Evolutionary conservation across 805 yeast species (phyloP), one percentile per base, ranked within the genome.

Genomic region (Wickerhamomyces sydowiorum): DNA sequence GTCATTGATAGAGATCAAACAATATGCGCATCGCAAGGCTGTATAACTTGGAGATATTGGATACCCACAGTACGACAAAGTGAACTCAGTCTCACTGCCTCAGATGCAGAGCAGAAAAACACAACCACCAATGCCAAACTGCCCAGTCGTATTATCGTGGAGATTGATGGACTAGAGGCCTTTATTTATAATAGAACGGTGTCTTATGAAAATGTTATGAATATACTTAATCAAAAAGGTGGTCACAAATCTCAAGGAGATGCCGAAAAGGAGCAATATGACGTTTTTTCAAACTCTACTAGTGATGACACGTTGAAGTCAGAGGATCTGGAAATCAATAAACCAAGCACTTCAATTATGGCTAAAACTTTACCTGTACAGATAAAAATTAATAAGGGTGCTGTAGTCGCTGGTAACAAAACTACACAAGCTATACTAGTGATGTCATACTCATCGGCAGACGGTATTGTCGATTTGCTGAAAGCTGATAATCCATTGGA

Each of bases 161-260:
- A 75, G 18, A 61, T 84, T 9, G 83, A 80, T 39, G 99, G 99
- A 1, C 55, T 86, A 3, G 99, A 93, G 59, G 62, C 85, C 36
- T 93, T 89, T 58, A 65, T 84, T 43, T 91, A 86, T 61, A 93
- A 93, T 61, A 73, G 93, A 54, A 76, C 86, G 1, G 67, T 66
- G 10, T 90, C 96, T 0, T 93, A 85, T 61, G 90, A 86, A 34
- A 71, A 70, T 40, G 74, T 86, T 14, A 51, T 80, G 50, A 71
- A 73, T 18, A 49, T 59, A 15, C 54, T 73, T n/a, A n/a, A 17
- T 53, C 59, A 33, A 54, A 6, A 25, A 40, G 22, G 43, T 7
- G 45, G 44, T 18, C 49, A 43, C 14, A 48, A 18, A 8, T 18
- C 33, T 14, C 19, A 29, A 7, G 15, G 27, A 12, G 8, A 8